Base-by-base conservation (phyloP, 2,329 filamentous ascomycete genomes). In the Xylariaceae sp. region DNA sequence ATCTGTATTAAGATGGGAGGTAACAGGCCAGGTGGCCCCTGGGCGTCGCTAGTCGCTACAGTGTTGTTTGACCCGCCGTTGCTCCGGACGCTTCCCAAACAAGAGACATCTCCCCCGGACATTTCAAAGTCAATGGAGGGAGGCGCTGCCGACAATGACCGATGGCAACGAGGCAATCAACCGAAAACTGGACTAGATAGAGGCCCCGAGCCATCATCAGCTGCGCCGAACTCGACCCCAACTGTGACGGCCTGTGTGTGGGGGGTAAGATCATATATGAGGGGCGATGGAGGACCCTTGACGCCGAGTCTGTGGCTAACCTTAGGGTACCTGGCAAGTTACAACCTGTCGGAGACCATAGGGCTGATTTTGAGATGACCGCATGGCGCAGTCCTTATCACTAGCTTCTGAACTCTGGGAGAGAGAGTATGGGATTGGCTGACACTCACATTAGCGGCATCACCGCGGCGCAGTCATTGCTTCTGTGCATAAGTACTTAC, bases 291-390 rank as follows among this genome's bases (percentile, higher is more conserved):
- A n/a, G n/a, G n/a, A n/a, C n/a, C n/a, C n/a, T n/a, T n/a, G n/a
- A n/a, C n/a, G n/a, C n/a, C n/a, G n/a, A n/a, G n/a, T n/a, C 16
- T 39, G 23, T 31, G 15, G 36, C 31, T 30, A 34, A n/a, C 32
- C n/a, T 23, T 28, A 13, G 3, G 9, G 32, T 18, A 18, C 24
- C 29, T 7, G 6, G 29, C 15, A 24, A 18, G 26, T n/a, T n/a
- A n/a, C n/a, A n/a, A n/a, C n/a, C n/a, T n/a, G n/a, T 29, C 18
- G 9, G 31, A 33, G 38, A 17, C 43, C 36, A 33, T 47, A 47
- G 44, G 44, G 44, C 44, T 47, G 44, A 44, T 23, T 21, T 38
- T 31, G 14, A 40, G 43, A 40, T 35, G 18, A 26, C n/a, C n/a
- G n/a, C n/a, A n/a, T n/a, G n/a, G 21, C 11, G 21, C 6, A 11